Base-by-base conservation (phyloP, 2,329 filamentous ascomycete species). In the Dothidotthia symphoricarpi region DNA sequence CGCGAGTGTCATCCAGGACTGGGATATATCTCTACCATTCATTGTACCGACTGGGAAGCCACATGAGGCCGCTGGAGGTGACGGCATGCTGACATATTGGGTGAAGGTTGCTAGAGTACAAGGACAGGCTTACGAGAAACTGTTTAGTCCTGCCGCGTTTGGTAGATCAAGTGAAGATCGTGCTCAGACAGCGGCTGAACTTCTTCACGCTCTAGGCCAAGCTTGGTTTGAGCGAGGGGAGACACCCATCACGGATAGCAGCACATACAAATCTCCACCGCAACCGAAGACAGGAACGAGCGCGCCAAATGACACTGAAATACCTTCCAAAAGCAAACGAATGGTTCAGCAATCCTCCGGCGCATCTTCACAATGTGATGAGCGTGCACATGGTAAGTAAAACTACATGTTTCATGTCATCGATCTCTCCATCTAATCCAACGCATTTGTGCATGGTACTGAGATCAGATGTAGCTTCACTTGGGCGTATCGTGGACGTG, bases 1-100 rank as follows among this genome's bases (percentile, higher is more conserved):
- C 6, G 63, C 66, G 6, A 58, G 63, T 12, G 42, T 55, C 8
- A 59, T 68, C 16, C 66, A 68, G 35, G 66, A 69, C 30, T 68
- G 63, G 53, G 66, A 69, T 24, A 65, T 69, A 31, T 61, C 53
- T 7, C 35, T 63, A 11, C 61, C 50, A 5, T 52, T 53, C 26
- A 43, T 49, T 12, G 28, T 35, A 7, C 40, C 45, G 3, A 41
- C 37, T 19, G 29, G 43, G 3, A 34, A 40, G 4, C 22, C 29
- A 15, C 29, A 32, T 9, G 30, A 43, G 25, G 32, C 31, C 10
- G 17, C 47, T 5, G 49, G 45, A 19, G 44, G 49, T 11, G 54
- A 39, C 16, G 33, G 47, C 14, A 54, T 61, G 46, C 44, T 61
- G n/a, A 17, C 57, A 1, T 65, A 64, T 36, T 67, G 64, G 58